Evolutionary conservation across 2,329 filamentous ascomycete genomes (phyloP), one percentile per base, ranked within the genome.

Genomic region (Epichloe hybrida): DNA sequence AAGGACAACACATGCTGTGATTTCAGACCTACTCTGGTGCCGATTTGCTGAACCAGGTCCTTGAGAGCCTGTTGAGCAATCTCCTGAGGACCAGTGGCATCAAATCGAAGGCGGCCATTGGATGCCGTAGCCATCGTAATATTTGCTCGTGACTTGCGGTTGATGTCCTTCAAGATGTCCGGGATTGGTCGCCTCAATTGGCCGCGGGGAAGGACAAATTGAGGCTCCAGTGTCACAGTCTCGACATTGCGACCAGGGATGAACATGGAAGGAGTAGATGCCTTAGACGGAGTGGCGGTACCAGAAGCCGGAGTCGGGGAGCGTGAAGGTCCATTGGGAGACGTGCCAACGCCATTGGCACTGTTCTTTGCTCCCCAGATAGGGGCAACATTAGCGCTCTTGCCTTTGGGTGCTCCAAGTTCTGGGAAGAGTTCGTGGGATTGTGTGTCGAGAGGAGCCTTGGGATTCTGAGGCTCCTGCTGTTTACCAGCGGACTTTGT

Each of bases 391-490:
- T 80, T 77, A 52, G 81, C 75, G 55, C 81, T 72, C 68, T 89
- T 90, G 49, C 81, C 73, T 67, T 81, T 81, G 52, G 75, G 68
- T 21, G 71, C 78, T 55, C 90, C 91, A 45, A 98, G 79, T 59
- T 90, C 83, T n/a, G 93, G 93, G 76, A 98, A 98, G 53, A 87
- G 74, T 68, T 97, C 90, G 63, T 94, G 86, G 17, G 88, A 95
- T 62, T 87, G 79, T 20, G 88, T 90, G 67, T 97, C 88, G 54
- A 96, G 72, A 49, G 61, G 50, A 39, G 74, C 60, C 42, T 70
- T 67, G 35, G 68, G 55, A 43, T 62, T 64, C 2, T 71, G 65
- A 36, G 74, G 66, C 51, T 78, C 74, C 64, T 83, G 83, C 64
- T 85, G 80, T 72, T 87, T 88, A 49, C 78, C 80, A 43, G 79